These are phyloP conservation scores for Rutstroemia sp. DNA, from an alignment of 2,329 filamentous ascomycete genomes.

Conservation along the genomic window DNA sequence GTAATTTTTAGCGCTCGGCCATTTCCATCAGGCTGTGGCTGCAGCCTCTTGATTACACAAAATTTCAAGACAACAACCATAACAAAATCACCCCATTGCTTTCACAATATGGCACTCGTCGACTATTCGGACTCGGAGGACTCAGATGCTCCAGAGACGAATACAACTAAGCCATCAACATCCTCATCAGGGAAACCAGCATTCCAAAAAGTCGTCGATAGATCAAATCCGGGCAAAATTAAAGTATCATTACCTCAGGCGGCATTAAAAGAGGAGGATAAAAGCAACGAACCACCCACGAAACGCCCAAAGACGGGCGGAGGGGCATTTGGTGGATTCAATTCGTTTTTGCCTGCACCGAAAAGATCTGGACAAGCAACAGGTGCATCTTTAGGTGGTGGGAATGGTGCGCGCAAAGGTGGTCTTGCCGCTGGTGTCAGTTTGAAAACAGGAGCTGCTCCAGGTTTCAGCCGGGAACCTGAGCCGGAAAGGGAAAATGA, in stretches of 20 bases:
- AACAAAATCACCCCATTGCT: background rate
- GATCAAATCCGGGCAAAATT: slow-evolving; percentile 76
- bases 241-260: slow-evolving; percentile 64
- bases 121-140: slow-evolving; percentile 62
- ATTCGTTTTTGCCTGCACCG: slow-evolving; percentile 77
- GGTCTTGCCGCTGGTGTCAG: slow-evolving; percentile 50
- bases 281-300: slow-evolving; percentile 50
- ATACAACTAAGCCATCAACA: slow-evolving; percentile 28
- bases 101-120: slow-evolving; percentile 51
- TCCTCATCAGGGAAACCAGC: slow-evolving; percentile 43
- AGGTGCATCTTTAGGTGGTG: slow-evolving; percentile 29
- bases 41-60: background rate
- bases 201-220: slow-evolving; percentile 75
- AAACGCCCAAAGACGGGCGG: slow-evolving; percentile 61
- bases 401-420: slow-evolving; percentile 22
- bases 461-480: slow-evolving; percentile 65
- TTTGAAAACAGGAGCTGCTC: slow-evolving; percentile 75
- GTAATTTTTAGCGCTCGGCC: background rate
- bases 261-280: slow-evolving; percentile 31
- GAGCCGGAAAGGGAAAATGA: slow-evolving; percentile 21
- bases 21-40: background rate
- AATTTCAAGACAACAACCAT: background rate
- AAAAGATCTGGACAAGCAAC: slow-evolving; percentile 49
- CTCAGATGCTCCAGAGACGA: slow-evolving; percentile 44
- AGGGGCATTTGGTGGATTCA: slow-evolving; percentile 72